A percentile compares a stretch with the other conserved stretches of the same genome.
These are phyloP conservation scores for Hysterium pulicare DNA, from an alignment of 2,329 filamentous ascomycete species.

Conservation along the genomic window DNA sequence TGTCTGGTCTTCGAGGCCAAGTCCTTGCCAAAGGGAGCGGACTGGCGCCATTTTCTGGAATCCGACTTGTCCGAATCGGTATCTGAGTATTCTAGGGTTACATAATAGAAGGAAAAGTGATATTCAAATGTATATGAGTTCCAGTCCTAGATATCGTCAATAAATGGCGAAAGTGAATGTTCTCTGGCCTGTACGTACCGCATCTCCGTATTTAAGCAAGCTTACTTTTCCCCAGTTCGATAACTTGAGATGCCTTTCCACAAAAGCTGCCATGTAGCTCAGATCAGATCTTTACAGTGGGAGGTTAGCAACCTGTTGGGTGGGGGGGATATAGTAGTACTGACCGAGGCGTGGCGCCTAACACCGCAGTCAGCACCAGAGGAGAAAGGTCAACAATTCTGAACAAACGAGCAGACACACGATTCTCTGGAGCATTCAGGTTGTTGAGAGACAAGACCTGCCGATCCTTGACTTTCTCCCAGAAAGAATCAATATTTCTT, in stretches of 20 bases:
- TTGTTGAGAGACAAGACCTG: background rate
- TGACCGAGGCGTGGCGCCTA: constrained; percentile 2
- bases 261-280: constrained; percentile 2
- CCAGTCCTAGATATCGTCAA: constrained; percentile 3
- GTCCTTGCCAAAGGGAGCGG: constrained; percentile 4
- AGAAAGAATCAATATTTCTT: background rate
- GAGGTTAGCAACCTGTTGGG: too few relatives aligned
- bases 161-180: background rate
- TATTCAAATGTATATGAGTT: constrained; percentile 7
- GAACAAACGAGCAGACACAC: background rate
- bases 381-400: constrained; percentile 3
- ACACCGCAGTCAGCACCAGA: background rate
- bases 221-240: constrained; percentile 2
- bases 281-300: constrained; percentile 3
- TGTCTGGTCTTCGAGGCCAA: background rate
- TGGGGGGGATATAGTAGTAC: background rate
- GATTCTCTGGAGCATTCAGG: background rate
- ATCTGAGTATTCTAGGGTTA: background rate
- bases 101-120: constrained; percentile 6
- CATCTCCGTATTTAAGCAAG: constrained; percentile 1
- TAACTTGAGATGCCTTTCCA: constrained; percentile 3
- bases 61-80: background rate
- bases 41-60: constrained; percentile 4
- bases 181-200: background rate
- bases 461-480: constrained; percentile 2